A percentile compares a stretch with the other conserved stretches of the same genome.
Evolutionary conservation across 306 rosid genomes (phyloP).

Genomic region (Trifolium subterraneum): DNA sequence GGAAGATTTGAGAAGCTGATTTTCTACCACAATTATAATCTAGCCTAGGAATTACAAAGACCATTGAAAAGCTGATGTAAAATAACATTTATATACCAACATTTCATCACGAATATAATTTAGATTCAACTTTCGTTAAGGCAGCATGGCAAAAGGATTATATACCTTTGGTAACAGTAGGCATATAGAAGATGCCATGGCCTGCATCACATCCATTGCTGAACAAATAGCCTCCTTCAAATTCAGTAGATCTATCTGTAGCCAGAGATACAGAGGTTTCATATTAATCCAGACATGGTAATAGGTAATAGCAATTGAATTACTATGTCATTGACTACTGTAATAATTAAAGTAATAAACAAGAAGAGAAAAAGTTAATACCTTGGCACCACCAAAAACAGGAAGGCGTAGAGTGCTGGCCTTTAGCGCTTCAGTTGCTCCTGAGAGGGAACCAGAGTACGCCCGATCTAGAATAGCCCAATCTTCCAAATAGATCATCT

Average conservation of each 20-base stretch:
- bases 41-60: background rate
- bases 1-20: background rate
- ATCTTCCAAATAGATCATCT: slow-evolving; percentile 80
- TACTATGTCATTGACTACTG: slow-evolving; percentile 12
- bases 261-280: slow-evolving; percentile 34
- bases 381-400: slow-evolving; percentile 89
- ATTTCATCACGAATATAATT: slow-evolving; percentile 6
- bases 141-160: slow-evolving; percentile 12
- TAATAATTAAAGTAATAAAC: background rate
- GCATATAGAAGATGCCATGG: slow-evolving; percentile 86
- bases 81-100: background rate
- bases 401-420: slow-evolving; percentile 99
- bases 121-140: slow-evolving; percentile 19
- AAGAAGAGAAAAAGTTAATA: slow-evolving; percentile 42
- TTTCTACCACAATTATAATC: slow-evolving; percentile 1
- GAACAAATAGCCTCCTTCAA: slow-evolving; percentile 88
- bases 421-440: slow-evolving; percentile 82
- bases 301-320: slow-evolving; percentile 8
- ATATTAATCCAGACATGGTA: slow-evolving; percentile 10
- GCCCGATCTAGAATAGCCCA: slow-evolving; percentile 78
- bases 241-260: slow-evolving; percentile 74
- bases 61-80: background rate
- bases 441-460: slow-evolving; percentile 79
- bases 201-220: slow-evolving; percentile 95
- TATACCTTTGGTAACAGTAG: slow-evolving; percentile 71